Percentiles rank a stretch among this genome's conserved stretches.
phyloP scores from a whole-genome alignment of 2,329 filamentous ascomycete genomes.

The Arthrobotrys pseudoclavata region DNA sequence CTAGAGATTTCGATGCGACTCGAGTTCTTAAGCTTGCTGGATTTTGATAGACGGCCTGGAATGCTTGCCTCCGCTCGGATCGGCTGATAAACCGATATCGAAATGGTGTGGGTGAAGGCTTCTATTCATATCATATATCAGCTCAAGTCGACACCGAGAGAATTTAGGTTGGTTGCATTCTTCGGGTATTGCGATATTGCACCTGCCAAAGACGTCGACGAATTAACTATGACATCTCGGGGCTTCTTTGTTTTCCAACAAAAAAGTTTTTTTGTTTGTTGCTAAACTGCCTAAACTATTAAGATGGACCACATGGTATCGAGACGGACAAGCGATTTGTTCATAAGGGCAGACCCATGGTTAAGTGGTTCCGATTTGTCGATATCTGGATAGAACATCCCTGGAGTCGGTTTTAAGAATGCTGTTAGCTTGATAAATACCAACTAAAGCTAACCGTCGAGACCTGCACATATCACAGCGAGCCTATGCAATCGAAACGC shows the following conservation, averaged over 20 bases:
- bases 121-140: constrained; percentile 38
- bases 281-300: constrained; percentile 29
- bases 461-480: neutral
- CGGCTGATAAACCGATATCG: constrained; percentile 40
- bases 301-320: constrained; percentile 21
- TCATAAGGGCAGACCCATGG: constrained; percentile 35
- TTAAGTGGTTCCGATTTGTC: constrained; percentile 45
- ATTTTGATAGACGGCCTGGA: constrained; percentile 28
- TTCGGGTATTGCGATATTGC: constrained; percentile 25
- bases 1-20: constrained; percentile 34
- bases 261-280: constrained; percentile 1
- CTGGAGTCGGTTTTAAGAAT: constrained; percentile 17
- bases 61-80: constrained; percentile 38
- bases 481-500: constrained; percentile 3
- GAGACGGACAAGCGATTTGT: constrained; percentile 21
- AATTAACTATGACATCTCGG: neutral
- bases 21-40: constrained; percentile 18
- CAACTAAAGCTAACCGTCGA: neutral
- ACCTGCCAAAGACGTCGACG: constrained; percentile 44
- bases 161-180: constrained; percentile 30
- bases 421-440: constrained; percentile 5
- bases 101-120: neutral
- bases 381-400: constrained; percentile 22
- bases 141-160: constrained; percentile 9
- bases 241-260: constrained; percentile 14